phyloP scores from a whole-genome alignment of 208 protist species.

The Trypanosoma boissoni region DNA sequence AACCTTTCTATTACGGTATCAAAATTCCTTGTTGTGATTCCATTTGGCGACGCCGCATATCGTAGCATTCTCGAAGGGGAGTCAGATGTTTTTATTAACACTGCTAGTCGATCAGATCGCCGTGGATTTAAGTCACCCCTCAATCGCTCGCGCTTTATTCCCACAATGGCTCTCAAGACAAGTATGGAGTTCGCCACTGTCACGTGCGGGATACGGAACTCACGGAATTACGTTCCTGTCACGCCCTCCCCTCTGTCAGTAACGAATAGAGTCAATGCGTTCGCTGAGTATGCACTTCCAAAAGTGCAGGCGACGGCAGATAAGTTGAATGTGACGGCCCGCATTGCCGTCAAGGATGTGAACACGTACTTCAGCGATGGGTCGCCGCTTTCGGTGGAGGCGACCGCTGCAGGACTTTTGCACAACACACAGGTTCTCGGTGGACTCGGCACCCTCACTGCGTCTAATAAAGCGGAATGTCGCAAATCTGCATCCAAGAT shows the following conservation, averaged over 20 bases:
- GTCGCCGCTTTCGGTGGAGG: slow-evolving; percentile 25
- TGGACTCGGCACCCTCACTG: slow-evolving; percentile 64
- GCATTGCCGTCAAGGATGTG: slow-evolving; percentile 46
- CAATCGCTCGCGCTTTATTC: slow-evolving; percentile 65
- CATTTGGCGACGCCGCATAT: slow-evolving; percentile 79
- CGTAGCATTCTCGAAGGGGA: slow-evolving; percentile 69
- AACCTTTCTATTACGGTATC: slow-evolving; percentile 54
- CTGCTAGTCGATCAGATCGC: slow-evolving; percentile 39
- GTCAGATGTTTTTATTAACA: slow-evolving; percentile 39
- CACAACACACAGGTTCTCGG: slow-evolving; percentile 54
- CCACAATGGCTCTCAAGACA: slow-evolving; percentile 74
- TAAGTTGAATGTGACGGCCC: slow-evolving; percentile 37
- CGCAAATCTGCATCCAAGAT: slow-evolving; percentile 41
- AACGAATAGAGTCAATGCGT: no score
- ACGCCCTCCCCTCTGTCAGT: background rate
- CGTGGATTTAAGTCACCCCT: slow-evolving; percentile 34
- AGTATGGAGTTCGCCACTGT: slow-evolving; percentile 52
- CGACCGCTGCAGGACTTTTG: slow-evolving; percentile 26
- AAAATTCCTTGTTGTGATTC: slow-evolving; percentile 74
- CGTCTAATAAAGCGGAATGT: slow-evolving; percentile 8
- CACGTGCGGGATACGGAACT: slow-evolving; percentile 33
- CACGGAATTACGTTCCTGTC: slow-evolving; percentile 8
- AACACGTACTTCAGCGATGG: slow-evolving; percentile 74
- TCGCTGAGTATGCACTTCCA: background rate
- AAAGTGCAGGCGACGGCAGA: background rate